Percentiles rank a stretch among this genome's conserved stretches.
These are phyloP conservation scores for Debaryomyces maramus DNA, from an alignment of 805 yeast species.

Conservation along the genomic window DNA sequence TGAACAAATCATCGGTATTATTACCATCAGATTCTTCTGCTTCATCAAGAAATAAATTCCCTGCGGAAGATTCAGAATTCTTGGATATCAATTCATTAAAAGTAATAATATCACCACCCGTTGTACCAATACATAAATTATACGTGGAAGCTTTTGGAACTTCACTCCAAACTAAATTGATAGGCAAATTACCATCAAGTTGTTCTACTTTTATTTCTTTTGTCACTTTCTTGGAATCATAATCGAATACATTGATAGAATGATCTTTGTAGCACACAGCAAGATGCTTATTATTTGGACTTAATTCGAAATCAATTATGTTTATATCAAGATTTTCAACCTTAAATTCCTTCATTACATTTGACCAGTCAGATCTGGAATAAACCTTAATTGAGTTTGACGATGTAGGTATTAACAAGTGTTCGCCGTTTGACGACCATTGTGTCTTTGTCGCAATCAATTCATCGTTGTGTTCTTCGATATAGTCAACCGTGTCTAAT, in stretches of 20 bases:
- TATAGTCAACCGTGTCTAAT: slow-evolving; percentile 35
- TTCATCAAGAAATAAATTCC: slow-evolving; percentile 26
- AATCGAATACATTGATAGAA: slow-evolving; percentile 57
- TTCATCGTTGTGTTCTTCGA: slow-evolving; percentile 44
- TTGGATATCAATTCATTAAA: slow-evolving; percentile 15
- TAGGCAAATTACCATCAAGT: slow-evolving; percentile 27
- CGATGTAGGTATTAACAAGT: slow-evolving; percentile 65
- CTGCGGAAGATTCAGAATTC: not conserved
- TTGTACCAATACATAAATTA: slow-evolving; percentile 42
- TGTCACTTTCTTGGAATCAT: slow-evolving; percentile 30
- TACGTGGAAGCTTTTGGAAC: not conserved
- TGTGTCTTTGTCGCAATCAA: slow-evolving; percentile 53
- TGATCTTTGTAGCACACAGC: slow-evolving; percentile 60
- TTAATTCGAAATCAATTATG: slow-evolving; percentile 56
- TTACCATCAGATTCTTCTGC: slow-evolving; percentile 27
- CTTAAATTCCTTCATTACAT: slow-evolving; percentile 14
- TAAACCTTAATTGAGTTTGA: slow-evolving; percentile 48
- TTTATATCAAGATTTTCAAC: slow-evolving; percentile 15
- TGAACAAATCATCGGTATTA: slow-evolving; percentile 18
- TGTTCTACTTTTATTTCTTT: slow-evolving; percentile 12
- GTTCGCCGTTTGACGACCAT: slow-evolving; percentile 73
- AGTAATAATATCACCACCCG: slow-evolving; percentile 38
- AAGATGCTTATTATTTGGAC: slow-evolving; percentile 59
- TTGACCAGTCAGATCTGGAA: slow-evolving; percentile 37
- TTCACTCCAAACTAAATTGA: slow-evolving; percentile 29